Base-by-base conservation (phyloP, 176 grass and related monocot species). In the Neostapfia colusana region DNA sequence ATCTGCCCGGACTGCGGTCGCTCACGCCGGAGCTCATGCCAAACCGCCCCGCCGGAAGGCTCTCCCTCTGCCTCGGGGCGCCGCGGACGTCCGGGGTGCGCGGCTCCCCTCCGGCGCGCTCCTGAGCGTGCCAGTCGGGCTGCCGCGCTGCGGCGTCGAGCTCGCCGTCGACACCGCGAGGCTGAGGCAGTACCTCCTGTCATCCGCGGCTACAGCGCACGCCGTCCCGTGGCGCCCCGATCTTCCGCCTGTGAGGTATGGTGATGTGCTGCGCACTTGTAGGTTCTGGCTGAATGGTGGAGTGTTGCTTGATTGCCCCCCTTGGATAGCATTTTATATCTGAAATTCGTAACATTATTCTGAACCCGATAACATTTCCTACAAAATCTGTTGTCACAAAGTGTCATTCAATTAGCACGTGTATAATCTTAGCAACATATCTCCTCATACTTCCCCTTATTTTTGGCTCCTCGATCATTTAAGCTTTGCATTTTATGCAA, bases 21-120 rank as follows among this genome's bases (percentile, higher is more conserved):
- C 89, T 91, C 1, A 82, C 89, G 2, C 89, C 78, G 10, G 89
- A 92, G 51, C 85, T 92, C 67, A 85, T 92, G 82, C 79, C 85
- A 9, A 71, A 34, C 77, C 84, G 55, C 89, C 50, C 1, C 62
- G 79, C 10, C 67, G 85, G 34, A 77, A 63, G 23, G 89, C 89
- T 11, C 72, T 91, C 5, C 85, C 85, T 6, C 70, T 87, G 26
- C 89, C 81, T 23, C 77, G 79, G 36, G 89, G 82, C 23, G 85
- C 69, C 48, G 79, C 79, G 10, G 73, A 87, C 39, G 61, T 74
- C 46, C 81, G 75, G 13, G 82, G 78, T 4, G 58, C 85, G 24
- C 67, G 78, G 10, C 81, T 90, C 3, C 88, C 80, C n/a, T 91
- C 81, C n/a, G 89, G 69, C 14, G 46, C 56, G 5, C 58, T 87